A percentile compares a stretch with the other conserved stretches of the same genome.
phyloP scores from a whole-genome alignment of 2,329 filamentous ascomycete genomes.

The Curvularia sp. region DNA sequence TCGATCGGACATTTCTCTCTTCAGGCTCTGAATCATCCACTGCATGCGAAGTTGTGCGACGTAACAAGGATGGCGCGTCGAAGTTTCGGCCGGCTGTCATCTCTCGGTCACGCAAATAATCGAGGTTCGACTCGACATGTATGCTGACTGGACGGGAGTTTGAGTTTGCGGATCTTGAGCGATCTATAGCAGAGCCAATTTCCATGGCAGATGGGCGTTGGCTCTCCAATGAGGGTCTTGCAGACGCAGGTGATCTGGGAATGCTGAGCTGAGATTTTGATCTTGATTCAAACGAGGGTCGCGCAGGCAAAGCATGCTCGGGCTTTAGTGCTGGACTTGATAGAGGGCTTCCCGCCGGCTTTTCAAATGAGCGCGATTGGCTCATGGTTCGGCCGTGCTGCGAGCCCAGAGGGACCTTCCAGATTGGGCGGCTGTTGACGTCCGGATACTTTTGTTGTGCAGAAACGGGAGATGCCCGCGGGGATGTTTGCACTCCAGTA shows the following conservation, averaged over 20 bases:
- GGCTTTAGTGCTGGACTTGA: slow-evolving; percentile 41
- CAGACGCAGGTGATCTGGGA: slow-evolving; percentile 63
- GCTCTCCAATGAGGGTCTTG: slow-evolving; percentile 74
- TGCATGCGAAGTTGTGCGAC: slow-evolving; percentile 40
- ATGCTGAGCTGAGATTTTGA: slow-evolving; percentile 62
- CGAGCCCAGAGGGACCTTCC: slow-evolving; percentile 59
- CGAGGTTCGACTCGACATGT: slow-evolving; percentile 81
- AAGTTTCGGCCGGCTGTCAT: slow-evolving; percentile 54
- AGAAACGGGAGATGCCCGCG: slow-evolving; percentile 53
- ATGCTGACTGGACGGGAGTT: slow-evolving; percentile 80
- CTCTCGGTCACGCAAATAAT: slow-evolving; percentile 82
- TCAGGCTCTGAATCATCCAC: slow-evolving; percentile 55
- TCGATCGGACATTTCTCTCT: slow-evolving; percentile 75
- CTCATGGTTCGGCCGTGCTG: slow-evolving; percentile 57
- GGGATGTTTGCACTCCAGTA: slow-evolving; percentile 81
- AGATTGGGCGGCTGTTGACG: slow-evolving; percentile 58
- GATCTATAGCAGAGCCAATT: slow-evolving; percentile 62
- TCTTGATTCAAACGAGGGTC: slow-evolving; percentile 56
- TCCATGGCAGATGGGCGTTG: slow-evolving; percentile 71
- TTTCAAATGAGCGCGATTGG: slow-evolving; percentile 57
- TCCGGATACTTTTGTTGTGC: slow-evolving; percentile 48
- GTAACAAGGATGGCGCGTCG: slow-evolving; percentile 41
- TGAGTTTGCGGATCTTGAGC: slow-evolving; percentile 69
- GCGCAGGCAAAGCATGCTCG: slow-evolving; percentile 48
- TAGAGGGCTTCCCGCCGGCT: slow-evolving; percentile 44